Base-by-base conservation (phyloP, 1,139 yeast species). In the Sugiyamaella sp. region DNA sequence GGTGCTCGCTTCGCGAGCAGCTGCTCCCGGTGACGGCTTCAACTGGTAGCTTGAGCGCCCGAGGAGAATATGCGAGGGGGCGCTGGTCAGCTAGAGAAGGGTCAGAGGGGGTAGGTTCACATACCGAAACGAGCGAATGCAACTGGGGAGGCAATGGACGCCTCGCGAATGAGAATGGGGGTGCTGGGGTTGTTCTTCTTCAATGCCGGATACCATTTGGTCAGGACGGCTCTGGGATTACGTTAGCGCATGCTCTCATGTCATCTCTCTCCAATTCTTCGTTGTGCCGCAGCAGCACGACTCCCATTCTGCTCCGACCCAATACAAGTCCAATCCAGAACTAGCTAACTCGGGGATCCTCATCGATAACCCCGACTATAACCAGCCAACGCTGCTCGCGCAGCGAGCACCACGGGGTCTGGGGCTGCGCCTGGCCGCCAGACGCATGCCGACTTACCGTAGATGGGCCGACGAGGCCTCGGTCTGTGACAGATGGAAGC, bases 401-500 rank as follows among this genome's bases (percentile, higher is more conserved):
- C 9, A 24, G 29, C 29, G 29, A 24, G 29, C 5, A 10, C 29
- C 29, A 24, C 29, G 29, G 29, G 29, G 29, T 24, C 29, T 24
- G 29, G 29, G 29, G 29, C 29, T 6, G 29, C 29, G 29, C 29
- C 29, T 10, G 10, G 29, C 29, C 29, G 21, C 14, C 17, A 32
- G 19, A 4, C 2, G 25, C 29, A 24, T 10, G 10, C 10, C 29
- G 14, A 38, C 74, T 59, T 64, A 74, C 79, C 75, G 79, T 65
- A 85, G 76, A 24, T 87, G 84, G 22, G 77, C 76, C 24, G 90
- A 81, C 9, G 89, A 82, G 60, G 82, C 82, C 32, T 89, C 88
- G 25, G 87, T 80, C 71, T 86, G 95, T 50, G 89, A 84, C 60
- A 87, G 78, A 66, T 86, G 89, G 72, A 87, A 86, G 71, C 95